A percentile compares a stretch with the other conserved stretches of the same genome.
Conservation (phyloP, 73 alveolate genomes). For the Paramecium bursaria region DNA sequence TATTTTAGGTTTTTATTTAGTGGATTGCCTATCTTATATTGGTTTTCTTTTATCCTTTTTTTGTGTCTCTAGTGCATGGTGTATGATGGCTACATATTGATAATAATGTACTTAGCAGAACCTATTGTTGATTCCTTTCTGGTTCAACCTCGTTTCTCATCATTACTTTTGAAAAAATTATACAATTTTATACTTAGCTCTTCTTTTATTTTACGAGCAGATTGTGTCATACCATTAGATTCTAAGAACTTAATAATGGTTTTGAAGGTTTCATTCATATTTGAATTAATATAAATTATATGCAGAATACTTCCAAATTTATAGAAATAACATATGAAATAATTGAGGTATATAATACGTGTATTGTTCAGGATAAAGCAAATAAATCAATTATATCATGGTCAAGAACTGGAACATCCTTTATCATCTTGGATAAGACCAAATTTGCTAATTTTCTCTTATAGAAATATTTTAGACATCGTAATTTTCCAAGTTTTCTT, state of each 20-base stretch:
- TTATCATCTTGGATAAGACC: too few relatives aligned
- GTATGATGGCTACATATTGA: background rate
- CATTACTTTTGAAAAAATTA: constrained; percentile 27
- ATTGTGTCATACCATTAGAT: constrained; percentile 21
- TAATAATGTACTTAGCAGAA: constrained; percentile 20
- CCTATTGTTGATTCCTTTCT: constrained; percentile 8
- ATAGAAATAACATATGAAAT: too few relatives aligned
- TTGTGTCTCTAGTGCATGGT: constrained; percentile 11
- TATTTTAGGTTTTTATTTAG: background rate
- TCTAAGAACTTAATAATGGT: constrained; percentile 30
- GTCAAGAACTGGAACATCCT: too few relatives aligned
- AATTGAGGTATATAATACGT: too few relatives aligned
- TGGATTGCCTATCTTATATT: constrained; percentile 15
- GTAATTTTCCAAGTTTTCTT: too few relatives aligned
- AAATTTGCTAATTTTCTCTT: too few relatives aligned
- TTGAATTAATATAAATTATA: too few relatives aligned
- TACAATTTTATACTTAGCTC: constrained; percentile 2
- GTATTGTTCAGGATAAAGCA: too few relatives aligned
- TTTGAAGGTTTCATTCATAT: constrained; percentile 49
- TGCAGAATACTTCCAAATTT: too few relatives aligned
- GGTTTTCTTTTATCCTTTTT: constrained; percentile 55
- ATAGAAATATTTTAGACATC: too few relatives aligned
- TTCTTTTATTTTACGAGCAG: constrained; percentile 51
- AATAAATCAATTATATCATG: too few relatives aligned
- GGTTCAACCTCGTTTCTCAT: constrained; percentile 29